Percentiles rank a stretch among this genome's conserved stretches.
Evolutionary conservation across 768 basidiomycete species (phyloP).

Genomic region (Podaxis sp.): DNA sequence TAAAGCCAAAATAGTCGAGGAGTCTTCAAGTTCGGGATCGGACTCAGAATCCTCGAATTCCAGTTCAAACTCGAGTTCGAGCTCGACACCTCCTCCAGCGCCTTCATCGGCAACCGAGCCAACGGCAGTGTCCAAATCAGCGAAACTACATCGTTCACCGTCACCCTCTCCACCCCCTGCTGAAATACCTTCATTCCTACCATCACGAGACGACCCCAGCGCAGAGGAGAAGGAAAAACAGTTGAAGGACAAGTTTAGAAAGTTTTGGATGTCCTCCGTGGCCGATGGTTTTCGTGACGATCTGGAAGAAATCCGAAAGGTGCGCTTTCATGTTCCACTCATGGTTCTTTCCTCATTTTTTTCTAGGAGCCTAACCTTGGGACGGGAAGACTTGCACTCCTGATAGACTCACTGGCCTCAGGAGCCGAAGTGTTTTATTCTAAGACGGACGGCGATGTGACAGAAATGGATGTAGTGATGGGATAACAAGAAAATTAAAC

Average conservation of each 20-base stretch:
- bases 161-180: conserved; percentile 43
- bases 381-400: conserved; percentile 59
- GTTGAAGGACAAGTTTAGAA: conserved; percentile 66
- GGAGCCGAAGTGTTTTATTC: conserved; percentile 71
- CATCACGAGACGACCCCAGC: conserved; percentile 22
- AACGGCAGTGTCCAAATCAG: not conserved
- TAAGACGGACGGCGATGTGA: conserved; percentile 30
- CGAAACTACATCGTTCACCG: conserved; percentile 25
- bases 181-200: conserved; percentile 56
- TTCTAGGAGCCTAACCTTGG: conserved; percentile 61
- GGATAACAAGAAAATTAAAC: conserved; percentile 23
- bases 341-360: not conserved
- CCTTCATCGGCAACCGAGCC: conserved; percentile 11
- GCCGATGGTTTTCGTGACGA: conserved; percentile 82
- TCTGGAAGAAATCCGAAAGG: conserved; percentile 80
- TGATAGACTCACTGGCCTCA: conserved; percentile 80
- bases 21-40: conserved; percentile 22
- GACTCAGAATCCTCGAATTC: conserved; percentile 23
- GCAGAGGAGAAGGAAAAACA: conserved; percentile 40
- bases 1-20: conserved; percentile 11
- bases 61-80: conserved; percentile 13
- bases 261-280: conserved; percentile 85
- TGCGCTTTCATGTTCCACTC: conserved; percentile 23
- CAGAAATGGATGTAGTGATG: conserved; percentile 78
- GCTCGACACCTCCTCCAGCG: conserved; percentile 12